Percentiles rank a stretch among this genome's conserved stretches.
These are phyloP conservation scores for Phalaenopsis aphrodite DNA, from an alignment of 106 monocot species.

Conservation along the genomic window DNA sequence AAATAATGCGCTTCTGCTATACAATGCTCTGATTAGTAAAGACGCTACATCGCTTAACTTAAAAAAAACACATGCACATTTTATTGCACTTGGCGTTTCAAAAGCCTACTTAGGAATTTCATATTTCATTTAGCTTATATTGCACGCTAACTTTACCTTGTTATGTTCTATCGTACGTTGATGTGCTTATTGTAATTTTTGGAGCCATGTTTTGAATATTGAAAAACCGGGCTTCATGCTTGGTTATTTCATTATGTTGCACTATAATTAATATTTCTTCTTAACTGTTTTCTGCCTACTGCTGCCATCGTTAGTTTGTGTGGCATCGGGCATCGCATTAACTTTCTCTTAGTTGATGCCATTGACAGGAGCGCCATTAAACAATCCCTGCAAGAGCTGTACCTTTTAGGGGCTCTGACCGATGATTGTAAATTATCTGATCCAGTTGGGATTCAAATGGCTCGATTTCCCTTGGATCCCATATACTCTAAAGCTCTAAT, in stretches of 20 bases:
- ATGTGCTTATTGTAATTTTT: neutral
- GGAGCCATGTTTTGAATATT: neutral
- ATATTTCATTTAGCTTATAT: neutral
- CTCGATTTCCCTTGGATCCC: constrained; percentile 77
- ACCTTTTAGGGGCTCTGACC: constrained; percentile 67
- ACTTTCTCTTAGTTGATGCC: constrained; percentile 1
- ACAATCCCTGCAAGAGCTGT: constrained; percentile 73
- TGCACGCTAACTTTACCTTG: neutral
- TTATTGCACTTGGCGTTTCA: too few relatives aligned
- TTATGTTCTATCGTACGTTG: neutral
- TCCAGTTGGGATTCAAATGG: constrained; percentile 81
- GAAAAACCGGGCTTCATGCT: neutral
- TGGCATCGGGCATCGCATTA: neutral
- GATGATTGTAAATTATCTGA: constrained; percentile 72
- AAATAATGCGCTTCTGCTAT: too few relatives aligned
- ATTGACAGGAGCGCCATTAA: constrained; percentile 56
- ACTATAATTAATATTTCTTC: neutral
- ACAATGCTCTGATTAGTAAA: too few relatives aligned
- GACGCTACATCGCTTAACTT: too few relatives aligned
- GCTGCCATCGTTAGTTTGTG: neutral
- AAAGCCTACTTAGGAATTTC: neutral
- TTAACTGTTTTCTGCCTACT: neutral
- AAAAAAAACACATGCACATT: too few relatives aligned
- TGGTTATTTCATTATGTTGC: neutral
- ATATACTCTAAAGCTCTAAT: constrained; percentile 85